Conservation (phyloP, 768 basidiomycete species). For the Rickenella mellea region DNA sequence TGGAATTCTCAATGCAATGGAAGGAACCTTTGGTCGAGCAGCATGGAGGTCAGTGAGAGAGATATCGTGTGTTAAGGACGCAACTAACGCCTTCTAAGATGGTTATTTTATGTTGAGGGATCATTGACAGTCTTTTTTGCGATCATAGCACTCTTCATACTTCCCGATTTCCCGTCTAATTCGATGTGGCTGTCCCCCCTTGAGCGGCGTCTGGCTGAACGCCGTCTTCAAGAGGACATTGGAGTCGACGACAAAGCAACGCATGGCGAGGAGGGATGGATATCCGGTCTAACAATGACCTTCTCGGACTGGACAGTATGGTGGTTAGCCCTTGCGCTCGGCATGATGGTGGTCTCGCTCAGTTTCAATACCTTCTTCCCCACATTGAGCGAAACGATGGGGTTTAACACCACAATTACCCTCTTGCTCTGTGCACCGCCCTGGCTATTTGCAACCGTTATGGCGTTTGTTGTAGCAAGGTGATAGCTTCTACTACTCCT, state of each 20-base stretch:
- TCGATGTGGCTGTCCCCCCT: conserved; percentile 52
- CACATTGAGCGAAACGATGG: conserved; percentile 65
- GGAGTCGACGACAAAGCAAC: conserved; percentile 36
- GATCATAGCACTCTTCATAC: conserved; percentile 45
- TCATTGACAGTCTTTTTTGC: conserved; percentile 45
- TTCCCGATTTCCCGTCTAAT: conserved; percentile 67
- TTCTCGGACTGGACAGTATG: conserved; percentile 77
- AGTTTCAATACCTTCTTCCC: conserved; percentile 80
- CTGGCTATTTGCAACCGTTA: conserved; percentile 52
- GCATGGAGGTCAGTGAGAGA: conserved; percentile 54
- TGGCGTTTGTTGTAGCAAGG: conserved; percentile 45
- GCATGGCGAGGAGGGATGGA: conserved; percentile 20
- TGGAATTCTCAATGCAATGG: conserved; percentile 63
- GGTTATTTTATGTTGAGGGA: conserved; percentile 69
- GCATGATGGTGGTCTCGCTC: conserved; percentile 49
- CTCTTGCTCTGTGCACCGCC: conserved; percentile 74
- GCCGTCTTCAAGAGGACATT: conserved; percentile 56
- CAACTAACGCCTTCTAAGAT: conserved; percentile 26
- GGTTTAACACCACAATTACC: conserved; percentile 53
- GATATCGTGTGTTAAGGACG: neutral
- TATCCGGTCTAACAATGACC: conserved; percentile 51
- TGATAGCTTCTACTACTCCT: conserved; percentile 12
- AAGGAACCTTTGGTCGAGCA: conserved; percentile 53
- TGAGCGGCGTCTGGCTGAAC: conserved; percentile 48
- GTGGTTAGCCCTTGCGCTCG: conserved; percentile 64